These are phyloP conservation scores for Myochromella boudieri DNA, from an alignment of 768 basidiomycete species.

Conservation along the genomic window DNA sequence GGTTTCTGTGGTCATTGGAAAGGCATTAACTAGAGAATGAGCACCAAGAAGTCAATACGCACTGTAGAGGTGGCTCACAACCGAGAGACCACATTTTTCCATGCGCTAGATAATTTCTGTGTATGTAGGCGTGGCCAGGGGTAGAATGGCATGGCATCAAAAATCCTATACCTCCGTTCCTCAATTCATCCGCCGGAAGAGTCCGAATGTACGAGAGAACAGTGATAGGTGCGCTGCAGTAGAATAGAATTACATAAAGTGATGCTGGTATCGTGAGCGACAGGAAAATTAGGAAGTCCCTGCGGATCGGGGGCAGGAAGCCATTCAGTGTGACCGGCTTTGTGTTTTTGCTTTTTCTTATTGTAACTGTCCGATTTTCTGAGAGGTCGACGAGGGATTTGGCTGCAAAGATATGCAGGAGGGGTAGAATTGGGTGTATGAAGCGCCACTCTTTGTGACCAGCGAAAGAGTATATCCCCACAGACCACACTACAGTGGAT, in stretches of 20 bases:
- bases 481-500: slow-evolving; percentile 56
- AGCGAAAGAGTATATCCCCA: slow-evolving; percentile 70
- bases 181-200: slow-evolving; percentile 48
- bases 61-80: slow-evolving; percentile 92
- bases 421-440: slow-evolving; percentile 85
- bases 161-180: slow-evolving; percentile 59
- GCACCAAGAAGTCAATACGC: slow-evolving; percentile 27
- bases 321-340: slow-evolving; percentile 3
- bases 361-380: slow-evolving; percentile 18
- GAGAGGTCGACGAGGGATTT: slow-evolving; percentile 63
- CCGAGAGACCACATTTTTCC: slow-evolving; percentile 80
- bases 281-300: slow-evolving; percentile 39
- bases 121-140: slow-evolving; percentile 88
- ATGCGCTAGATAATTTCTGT: slow-evolving; percentile 60
- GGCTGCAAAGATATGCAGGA: slow-evolving; percentile 78
- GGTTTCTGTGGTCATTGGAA: slow-evolving; percentile 34
- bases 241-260: slow-evolving; percentile 71
- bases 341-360: slow-evolving; percentile 3
- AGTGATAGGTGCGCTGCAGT: slow-evolving; percentile 76
- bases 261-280: slow-evolving; percentile 58
- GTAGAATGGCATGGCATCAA: slow-evolving; percentile 98
- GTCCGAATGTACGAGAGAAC: slow-evolving; percentile 69
- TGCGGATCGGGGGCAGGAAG: slow-evolving; percentile 31
- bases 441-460: slow-evolving; percentile 99
- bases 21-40: slow-evolving; percentile 9